Base-by-base conservation (phyloP, 306 rosid species). In the Hylodesmum podocarpum region DNA sequence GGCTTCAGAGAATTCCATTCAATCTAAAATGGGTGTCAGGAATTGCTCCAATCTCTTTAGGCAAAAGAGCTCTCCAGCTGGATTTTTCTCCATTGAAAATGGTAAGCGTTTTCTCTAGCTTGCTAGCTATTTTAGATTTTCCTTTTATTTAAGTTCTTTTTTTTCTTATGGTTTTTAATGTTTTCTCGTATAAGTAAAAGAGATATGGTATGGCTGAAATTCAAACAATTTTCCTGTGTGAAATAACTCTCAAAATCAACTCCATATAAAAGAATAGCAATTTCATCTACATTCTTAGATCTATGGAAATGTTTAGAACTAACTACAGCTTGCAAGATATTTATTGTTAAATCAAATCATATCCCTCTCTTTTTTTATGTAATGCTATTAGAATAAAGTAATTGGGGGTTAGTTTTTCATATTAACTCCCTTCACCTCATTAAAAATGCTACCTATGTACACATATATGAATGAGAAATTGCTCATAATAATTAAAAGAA, bases 11-110 rank as follows among this genome's bases (percentile, higher is more conserved):
- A 66, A 77, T 24, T 71, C 86, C 16, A 24, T 65, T 78, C 80
- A 81, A 77, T 49, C 79, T 27, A 85, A 84, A 77, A 62, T 78
- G 33, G 85, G 80, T 41, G 67, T 67, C 9, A 78, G 89, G 66
- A 87, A 77, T 85, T 73, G 67, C 44, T 75, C 89, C 53, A 80
- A 84, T 85, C 86, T 86, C 59, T 41, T 72, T 27, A 86, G 98
- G 75, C 93, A 88, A 70, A 86, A 72, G 66, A 94, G 96, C 74
- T 91, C 91, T 27, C 94, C 97, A 9, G 83, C 94, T 51, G 94
- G 78, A 13, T 78, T 91, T 72, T 86, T 88, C 89, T 70, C 87
- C 59, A 70, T 53, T 72, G 87, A 88, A 71, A 87, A 82, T 81
- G 96, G 98, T 94, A 88, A 70, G 58, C 4, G 3, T 51, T 51